Base-by-base conservation (phyloP, 2,329 filamentous ascomycete species). In the Madurella mycetomatis region DNA sequence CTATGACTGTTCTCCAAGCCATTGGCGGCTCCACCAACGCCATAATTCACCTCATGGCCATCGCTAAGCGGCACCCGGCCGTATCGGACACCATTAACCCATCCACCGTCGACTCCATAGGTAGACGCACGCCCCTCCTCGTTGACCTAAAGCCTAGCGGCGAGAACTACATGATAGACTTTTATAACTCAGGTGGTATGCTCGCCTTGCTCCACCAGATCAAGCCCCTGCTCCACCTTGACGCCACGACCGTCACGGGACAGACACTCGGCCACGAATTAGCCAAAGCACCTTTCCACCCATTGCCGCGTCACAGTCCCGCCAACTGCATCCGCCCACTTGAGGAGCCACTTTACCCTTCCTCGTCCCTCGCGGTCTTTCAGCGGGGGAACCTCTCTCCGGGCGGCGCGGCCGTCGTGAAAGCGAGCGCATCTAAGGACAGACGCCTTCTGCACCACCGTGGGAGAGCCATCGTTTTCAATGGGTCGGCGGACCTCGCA, bases 141-240 rank as follows among this genome's bases (percentile, higher is more conserved):
- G 88, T 92, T 1, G 87, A 95, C 66, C 77, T 95, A 16, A 90
- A 92, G n/a, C 92, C 92, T 0, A 88, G 83, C 56, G 92, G 92
- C 1, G 85, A 87, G 51, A 92, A 90, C 67, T 88, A 91, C 69
- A 95, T 96, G 85, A 89, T 87, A 4, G 91, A 96, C 66, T 84
- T 96, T 41, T 94, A 94, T 70, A 86, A 91, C 55, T 86, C 94
- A 49, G 92, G 92, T 19, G 92, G 92, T 31, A 90, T 94, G 69
- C 85, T 87, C 0, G 87, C 88, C 0, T 83, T 96, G 0, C 82
- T 95, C 60, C 90, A 91, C 62, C 75, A 89, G 18, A 79, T 96
- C 16, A 85, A 85, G 1, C 86, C 86, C 0, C 76, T 96, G 0
- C 77, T 96, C 1, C 80, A 92, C 59, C 89, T 92, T 16, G 76